Conservation (phyloP, 2,329 filamentous ascomycete species). For the Aureobasidium vineae region DNA sequence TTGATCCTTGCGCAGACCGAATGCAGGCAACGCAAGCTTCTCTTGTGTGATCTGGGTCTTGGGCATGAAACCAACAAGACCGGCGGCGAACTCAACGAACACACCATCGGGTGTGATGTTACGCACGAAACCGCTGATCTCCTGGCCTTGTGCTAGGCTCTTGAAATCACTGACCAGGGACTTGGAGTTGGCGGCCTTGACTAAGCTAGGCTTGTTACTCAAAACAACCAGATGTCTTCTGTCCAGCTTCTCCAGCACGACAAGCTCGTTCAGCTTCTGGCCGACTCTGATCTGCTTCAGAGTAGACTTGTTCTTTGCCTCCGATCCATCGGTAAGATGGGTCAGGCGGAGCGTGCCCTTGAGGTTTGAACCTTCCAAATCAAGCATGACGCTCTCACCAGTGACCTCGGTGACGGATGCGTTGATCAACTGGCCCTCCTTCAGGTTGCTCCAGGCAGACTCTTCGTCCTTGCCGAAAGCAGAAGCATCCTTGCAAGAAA, state of each 20-base stretch:
- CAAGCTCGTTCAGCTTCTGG: constrained; percentile 75
- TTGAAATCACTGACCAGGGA: constrained; percentile 69
- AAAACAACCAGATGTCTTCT: constrained; percentile 72
- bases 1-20: constrained; percentile 75
- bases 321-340: constrained; percentile 82
- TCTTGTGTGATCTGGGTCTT: constrained; percentile 75
- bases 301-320: constrained; percentile 71
- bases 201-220: constrained; percentile 77
- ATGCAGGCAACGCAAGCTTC: constrained; percentile 64
- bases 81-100: constrained; percentile 84
- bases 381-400: constrained; percentile 57
- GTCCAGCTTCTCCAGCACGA: constrained; percentile 83
- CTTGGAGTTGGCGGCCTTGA: constrained; percentile 70
- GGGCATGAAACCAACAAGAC: constrained; percentile 73
- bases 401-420: constrained; percentile 61
- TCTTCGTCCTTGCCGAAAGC: constrained; percentile 75
- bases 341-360: constrained; percentile 73
- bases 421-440: constrained; percentile 70
- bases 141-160: constrained; percentile 66
- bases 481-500: constrained; percentile 89
- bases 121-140: constrained; percentile 75
- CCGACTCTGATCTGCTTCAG: constrained; percentile 81
- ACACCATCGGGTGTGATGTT: constrained; percentile 78
- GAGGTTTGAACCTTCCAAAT: constrained; percentile 69
- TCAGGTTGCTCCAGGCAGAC: constrained; percentile 67